phyloP scores from a whole-genome alignment of 148 eudicot species.

The Limonium bicolor region DNA sequence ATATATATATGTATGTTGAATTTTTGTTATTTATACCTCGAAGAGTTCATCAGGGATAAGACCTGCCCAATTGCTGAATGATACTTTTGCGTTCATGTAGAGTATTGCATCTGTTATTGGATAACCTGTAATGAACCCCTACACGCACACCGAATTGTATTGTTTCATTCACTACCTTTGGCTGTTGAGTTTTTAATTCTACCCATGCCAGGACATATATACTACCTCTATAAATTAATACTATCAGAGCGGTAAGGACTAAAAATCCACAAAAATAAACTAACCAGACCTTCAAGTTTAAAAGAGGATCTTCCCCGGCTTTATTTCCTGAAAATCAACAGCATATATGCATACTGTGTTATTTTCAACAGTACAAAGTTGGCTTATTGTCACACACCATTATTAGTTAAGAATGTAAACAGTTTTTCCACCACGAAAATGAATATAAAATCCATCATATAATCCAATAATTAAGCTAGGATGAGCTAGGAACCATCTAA shows the following conservation, averaged over 20 bases:
- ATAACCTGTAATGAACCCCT: slow-evolving; percentile 9
- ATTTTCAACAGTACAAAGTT: not conserved
- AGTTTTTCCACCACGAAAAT: not conserved
- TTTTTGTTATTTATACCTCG: slow-evolving; percentile 5
- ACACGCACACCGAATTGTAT: too few species aligned
- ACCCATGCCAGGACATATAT: not conserved
- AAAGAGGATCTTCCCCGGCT: not conserved
- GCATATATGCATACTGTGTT: too few species aligned
- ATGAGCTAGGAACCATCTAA: slow-evolving; percentile 1
- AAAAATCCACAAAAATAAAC: not conserved
- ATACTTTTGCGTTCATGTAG: slow-evolving; percentile 3
- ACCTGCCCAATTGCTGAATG: slow-evolving; percentile 4
- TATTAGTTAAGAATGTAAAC: not conserved
- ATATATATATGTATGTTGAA: too few species aligned
- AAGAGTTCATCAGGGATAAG: slow-evolving; percentile 6
- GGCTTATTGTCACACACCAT: not conserved
- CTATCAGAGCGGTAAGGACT: not conserved
- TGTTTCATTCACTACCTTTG: too few species aligned
- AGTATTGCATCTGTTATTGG: slow-evolving; percentile 9
- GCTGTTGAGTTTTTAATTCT: too few species aligned
- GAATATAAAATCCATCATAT: not conserved
- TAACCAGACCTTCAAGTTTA: slow-evolving; percentile 6
- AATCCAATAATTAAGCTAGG: not conserved
- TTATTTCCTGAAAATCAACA: not conserved
- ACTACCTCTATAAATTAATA: not conserved